These are phyloP conservation scores for Epichloe typhina DNA, from an alignment of 2,329 filamentous ascomycete genomes.

Conservation along the genomic window DNA sequence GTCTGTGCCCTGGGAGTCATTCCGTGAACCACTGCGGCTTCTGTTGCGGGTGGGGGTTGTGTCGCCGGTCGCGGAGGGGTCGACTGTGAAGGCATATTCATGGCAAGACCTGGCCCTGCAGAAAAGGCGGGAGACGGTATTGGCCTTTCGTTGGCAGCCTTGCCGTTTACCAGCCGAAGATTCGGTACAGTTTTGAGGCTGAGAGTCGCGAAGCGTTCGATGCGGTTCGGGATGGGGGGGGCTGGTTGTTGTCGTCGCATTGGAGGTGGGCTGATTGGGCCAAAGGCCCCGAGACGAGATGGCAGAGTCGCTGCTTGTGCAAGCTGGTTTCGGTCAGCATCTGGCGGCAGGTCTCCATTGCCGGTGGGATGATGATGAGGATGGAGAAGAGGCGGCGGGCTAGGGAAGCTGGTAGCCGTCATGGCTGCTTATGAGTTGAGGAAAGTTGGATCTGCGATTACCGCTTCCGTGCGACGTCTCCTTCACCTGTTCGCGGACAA, in stretches of 20 bases:
- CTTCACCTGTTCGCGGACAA: too few relatives aligned
- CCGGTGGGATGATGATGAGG: not conserved
- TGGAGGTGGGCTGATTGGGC: constrained; percentile 17
- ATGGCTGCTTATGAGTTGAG: not conserved
- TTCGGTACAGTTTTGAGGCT: not conserved
- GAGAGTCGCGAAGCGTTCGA: constrained; percentile 1
- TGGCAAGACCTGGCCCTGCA: not conserved
- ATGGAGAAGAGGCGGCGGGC: not conserved
- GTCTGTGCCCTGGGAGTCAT: constrained; percentile 12
- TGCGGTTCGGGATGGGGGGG: not conserved
- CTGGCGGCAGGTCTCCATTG: not conserved
- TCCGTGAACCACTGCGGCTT: constrained; percentile 6
- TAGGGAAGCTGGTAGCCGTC: not conserved
- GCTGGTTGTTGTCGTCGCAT: constrained; percentile 10
- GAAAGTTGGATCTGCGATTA: not conserved
- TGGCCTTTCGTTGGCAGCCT: not conserved
- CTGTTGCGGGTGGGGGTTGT: not conserved
- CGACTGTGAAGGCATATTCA: constrained; percentile 6
- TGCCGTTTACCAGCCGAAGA: not conserved
- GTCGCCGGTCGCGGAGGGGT: constrained; percentile 10
- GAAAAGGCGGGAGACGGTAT: not conserved
- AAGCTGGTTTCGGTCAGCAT: not conserved
- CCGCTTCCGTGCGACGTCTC: too few relatives aligned
- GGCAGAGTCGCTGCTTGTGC: not conserved
- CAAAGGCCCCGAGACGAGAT: constrained; percentile 3